Evolutionary conservation across 495 filamentous ascomycete species (phyloP).

Genomic region (Neurospora africana): DNA sequence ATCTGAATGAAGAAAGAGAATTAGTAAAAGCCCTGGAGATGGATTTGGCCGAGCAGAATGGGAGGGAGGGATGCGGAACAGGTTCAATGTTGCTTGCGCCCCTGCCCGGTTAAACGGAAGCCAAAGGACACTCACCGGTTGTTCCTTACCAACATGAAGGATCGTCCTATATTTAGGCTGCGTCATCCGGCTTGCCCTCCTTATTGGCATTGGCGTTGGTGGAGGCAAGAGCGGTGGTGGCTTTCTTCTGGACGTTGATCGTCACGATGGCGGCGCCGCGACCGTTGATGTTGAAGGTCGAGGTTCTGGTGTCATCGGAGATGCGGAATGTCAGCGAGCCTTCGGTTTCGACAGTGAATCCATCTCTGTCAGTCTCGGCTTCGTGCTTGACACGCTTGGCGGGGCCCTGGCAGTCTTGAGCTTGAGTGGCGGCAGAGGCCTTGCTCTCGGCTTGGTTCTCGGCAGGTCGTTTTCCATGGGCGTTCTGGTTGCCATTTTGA

Average conservation of each 20-base stretch:
- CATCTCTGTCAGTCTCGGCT: not conserved
- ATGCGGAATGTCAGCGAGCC: not conserved
- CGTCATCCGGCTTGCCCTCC: not conserved
- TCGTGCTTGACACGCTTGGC: not conserved
- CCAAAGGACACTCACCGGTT: not conserved
- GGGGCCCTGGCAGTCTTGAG: not conserved
- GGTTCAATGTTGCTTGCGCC: not conserved
- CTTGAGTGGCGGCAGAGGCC: not conserved
- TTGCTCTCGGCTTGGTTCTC: not conserved
- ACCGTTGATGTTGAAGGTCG: not conserved
- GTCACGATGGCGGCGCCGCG: not conserved
- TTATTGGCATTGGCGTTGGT: not conserved
- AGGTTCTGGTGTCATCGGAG: not conserved
- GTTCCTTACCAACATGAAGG: not conserved
- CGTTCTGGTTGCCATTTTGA: not conserved
- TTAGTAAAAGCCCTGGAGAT: not conserved
- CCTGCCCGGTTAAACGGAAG: not conserved
- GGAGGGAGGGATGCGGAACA: not conserved
- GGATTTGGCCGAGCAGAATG: not conserved
- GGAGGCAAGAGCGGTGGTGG: not conserved
- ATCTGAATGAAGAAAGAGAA: not conserved
- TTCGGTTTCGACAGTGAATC: not conserved
- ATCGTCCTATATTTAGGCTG: not conserved
- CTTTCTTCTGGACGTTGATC: not conserved
- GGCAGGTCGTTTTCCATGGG: not conserved